Base-by-base conservation (phyloP, 1,139 yeast species). In the Protomyces lactucae-debilis region DNA sequence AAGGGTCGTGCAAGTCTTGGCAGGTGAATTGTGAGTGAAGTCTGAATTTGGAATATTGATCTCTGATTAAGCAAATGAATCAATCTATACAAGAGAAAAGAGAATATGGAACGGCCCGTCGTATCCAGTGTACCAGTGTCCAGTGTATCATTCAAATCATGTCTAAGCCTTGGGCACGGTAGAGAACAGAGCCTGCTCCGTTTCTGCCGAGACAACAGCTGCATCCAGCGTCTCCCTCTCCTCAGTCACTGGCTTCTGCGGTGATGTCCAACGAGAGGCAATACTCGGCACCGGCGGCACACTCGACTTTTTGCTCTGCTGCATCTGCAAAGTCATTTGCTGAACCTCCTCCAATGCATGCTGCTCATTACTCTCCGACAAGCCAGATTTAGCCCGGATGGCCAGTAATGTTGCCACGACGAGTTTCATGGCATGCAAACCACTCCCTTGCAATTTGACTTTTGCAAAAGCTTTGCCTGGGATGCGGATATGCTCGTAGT, bases 391-490 rank as follows among this genome's bases (percentile, higher is more conserved):
- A 9, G 48, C 48, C 16, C 48, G 5, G 12, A 43, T 4, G 2
- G 57, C 63, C 12, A 59, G 57, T 2, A 28, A 23, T n/a, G 63
- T 59, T n/a, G 57, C 43, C 10, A 59, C 52, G 8, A 59, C 63
- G 14, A 59, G 57, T 28, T 55, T 16, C 36, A 46, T 40, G 40
- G 45, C 40, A 25, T 37, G 52, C 32, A 59, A 36, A 3, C 63
- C 63, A n/a, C 52, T 40, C 3, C 57, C 63, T 28, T 59, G 63
- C 53, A 59, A 23, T 14, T 53, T 46, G 18, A 59, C 14, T 39
- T 52, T 52, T 39, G 63, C 63, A 40, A 59, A 59, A 12, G 51
- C 28, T 23, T 43, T 25, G 43, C 63, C 63, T 16, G 23, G 21
- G 16, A 35, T 16, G 25, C 48, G 48, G 14, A 40, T n/a, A 10